These are phyloP conservation scores for Agastache rugosa DNA, from an alignment of 257 asterid genomes.

Conservation along the genomic window DNA sequence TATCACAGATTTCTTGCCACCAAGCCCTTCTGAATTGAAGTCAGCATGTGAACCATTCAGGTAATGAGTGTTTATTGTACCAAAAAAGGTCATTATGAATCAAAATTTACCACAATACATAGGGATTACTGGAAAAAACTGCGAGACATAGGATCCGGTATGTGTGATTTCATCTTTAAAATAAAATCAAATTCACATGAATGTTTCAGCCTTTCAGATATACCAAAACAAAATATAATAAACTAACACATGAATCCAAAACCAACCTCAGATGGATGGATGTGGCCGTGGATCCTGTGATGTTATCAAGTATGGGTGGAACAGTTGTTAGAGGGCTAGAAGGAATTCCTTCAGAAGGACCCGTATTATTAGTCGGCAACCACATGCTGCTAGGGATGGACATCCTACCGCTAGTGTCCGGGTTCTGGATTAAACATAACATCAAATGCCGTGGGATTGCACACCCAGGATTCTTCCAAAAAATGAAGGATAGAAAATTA, in stretches of 20 bases:
- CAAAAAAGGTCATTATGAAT: not conserved
- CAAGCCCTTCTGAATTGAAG: constrained; percentile 48
- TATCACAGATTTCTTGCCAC: constrained; percentile 57
- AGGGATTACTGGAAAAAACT: too few relatives aligned
- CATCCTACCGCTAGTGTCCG: not conserved
- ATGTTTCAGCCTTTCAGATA: constrained; percentile 3
- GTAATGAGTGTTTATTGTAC: constrained; percentile 30
- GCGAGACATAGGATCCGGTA: too few relatives aligned
- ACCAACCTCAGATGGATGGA: constrained; percentile 33
- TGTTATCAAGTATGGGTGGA: constrained; percentile 22
- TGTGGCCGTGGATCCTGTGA: constrained; percentile 27
- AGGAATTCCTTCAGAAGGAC: constrained; percentile 37
- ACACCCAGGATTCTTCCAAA: constrained; percentile 17
- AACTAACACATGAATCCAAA: constrained; percentile 10
- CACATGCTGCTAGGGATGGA: constrained; percentile 30
- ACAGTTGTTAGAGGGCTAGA: constrained; percentile 25
- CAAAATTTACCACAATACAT: not conserved
- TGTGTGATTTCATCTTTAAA: too few relatives aligned
- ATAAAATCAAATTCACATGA: not conserved
- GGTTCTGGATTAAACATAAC: constrained; percentile 12
- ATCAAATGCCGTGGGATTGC: constrained; percentile 16
- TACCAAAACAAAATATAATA: not conserved
- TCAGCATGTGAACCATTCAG: constrained; percentile 46
- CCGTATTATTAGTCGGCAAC: constrained; percentile 25
- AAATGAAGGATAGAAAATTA: not conserved